Percentiles rank a stretch among this genome's conserved stretches.
Conservation (phyloP, 2,329 filamentous ascomycete species). For the Dendryphion nanum region DNA sequence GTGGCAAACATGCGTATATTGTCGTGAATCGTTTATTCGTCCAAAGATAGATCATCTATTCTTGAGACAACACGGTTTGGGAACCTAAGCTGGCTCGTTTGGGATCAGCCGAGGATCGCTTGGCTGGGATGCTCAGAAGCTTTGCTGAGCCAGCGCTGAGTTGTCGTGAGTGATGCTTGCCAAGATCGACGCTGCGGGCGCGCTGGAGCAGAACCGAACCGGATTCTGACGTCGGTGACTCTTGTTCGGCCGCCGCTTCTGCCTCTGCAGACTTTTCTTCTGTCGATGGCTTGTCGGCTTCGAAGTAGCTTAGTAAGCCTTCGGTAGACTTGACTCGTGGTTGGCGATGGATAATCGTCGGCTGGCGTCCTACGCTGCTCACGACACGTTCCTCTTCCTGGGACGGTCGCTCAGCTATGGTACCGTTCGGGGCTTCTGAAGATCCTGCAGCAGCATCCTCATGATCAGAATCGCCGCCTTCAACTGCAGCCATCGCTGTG, state of each 20-base stretch:
- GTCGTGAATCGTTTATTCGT: slow-evolving; percentile 13
- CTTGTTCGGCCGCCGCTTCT: slow-evolving; percentile 24
- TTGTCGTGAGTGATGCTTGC: slow-evolving; percentile 64
- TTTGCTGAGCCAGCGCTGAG: slow-evolving; percentile 78
- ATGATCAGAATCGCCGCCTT: slow-evolving; percentile 40
- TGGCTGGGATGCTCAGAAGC: slow-evolving; percentile 64
- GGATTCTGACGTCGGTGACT: slow-evolving; percentile 30
- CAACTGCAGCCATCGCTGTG: slow-evolving; percentile 42
- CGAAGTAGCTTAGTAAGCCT: slow-evolving; percentile 56
- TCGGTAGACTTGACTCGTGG: slow-evolving; percentile 60
- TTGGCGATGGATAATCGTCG: slow-evolving; percentile 63
- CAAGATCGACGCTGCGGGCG: slow-evolving; percentile 69
- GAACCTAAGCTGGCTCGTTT: slow-evolving; percentile 33
- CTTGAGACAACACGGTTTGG: slow-evolving; percentile 18
- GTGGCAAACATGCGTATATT: slow-evolving; percentile 23
- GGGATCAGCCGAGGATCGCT: slow-evolving; percentile 14
- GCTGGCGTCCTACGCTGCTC: slow-evolving; percentile 54
- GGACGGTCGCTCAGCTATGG: slow-evolving; percentile 3
- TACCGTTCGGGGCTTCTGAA: slow-evolving; percentile 18
- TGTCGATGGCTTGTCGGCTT: slow-evolving; percentile 27
- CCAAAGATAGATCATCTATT: slow-evolving; percentile 16
- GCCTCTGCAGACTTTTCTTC: slow-evolving; percentile 31
- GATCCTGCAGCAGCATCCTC: slow-evolving; percentile 19
- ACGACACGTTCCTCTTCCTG: slow-evolving; percentile 49
- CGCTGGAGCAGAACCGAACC: slow-evolving; percentile 51